phyloP scores from a whole-genome alignment of 2,329 filamentous ascomycete species.

The Paradendryphiella salina region DNA sequence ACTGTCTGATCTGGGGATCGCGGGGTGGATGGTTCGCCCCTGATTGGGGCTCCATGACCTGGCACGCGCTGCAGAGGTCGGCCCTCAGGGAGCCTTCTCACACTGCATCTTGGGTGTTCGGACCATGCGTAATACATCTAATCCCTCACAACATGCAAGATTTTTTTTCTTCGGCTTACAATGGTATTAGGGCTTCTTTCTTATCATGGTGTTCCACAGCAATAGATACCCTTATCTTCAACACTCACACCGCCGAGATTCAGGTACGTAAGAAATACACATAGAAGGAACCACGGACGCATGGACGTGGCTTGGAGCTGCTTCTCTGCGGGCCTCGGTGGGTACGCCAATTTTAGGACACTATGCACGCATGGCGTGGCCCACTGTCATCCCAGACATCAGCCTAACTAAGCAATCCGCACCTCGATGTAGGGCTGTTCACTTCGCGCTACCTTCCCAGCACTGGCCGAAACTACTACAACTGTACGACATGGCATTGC shows the following conservation, averaged over 20 bases:
- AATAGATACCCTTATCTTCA: constrained; percentile 7
- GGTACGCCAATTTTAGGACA: constrained; percentile 1
- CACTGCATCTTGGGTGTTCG: not conserved
- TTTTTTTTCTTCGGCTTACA: not conserved
- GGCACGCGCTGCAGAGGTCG: not conserved
- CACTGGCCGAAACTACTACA: not conserved
- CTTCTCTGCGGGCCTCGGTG: constrained; percentile 7
- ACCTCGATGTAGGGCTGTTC: not conserved
- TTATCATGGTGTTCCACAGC: constrained; percentile 1
- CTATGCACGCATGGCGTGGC: constrained; percentile 3
- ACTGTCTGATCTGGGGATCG: constrained; percentile 1
- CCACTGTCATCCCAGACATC: constrained; percentile 6
- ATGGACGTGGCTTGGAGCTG: constrained; percentile 1
- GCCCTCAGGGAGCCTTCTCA: not conserved
- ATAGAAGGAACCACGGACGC: not conserved
- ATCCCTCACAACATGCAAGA: not conserved
- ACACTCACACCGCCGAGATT: not conserved
- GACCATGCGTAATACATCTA: not conserved
- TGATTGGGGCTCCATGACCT: not conserved
- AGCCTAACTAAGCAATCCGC: not conserved
- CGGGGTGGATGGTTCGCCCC: not conserved
- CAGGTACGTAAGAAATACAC: constrained; percentile 12
- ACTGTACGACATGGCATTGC: not conserved
- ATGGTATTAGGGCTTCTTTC: not conserved
- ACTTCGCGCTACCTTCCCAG: not conserved